Conservation (phyloP, 1,284 basidiomycete species). For the Pyrrhoderma noxium region DNA sequence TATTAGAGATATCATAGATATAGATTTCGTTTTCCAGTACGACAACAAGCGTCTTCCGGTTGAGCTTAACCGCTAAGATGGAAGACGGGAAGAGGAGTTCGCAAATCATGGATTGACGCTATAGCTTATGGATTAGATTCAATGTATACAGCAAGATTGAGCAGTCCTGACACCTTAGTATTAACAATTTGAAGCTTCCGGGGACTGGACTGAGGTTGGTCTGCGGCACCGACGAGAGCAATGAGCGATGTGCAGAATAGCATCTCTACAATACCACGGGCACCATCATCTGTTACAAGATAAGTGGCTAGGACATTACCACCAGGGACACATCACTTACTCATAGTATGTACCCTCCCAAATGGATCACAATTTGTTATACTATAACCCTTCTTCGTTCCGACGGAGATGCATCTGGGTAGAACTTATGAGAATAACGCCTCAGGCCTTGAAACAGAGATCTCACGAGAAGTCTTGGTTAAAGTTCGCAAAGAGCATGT, state of each 20-base stretch:
- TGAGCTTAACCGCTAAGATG: conserved; percentile 93
- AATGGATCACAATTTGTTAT: conserved; percentile 99
- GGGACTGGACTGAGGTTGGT: conserved; percentile 81
- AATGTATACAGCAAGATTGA: no score
- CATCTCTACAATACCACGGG: conserved; percentile 97
- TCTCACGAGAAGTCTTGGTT: conserved; percentile 82
- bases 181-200: conserved; percentile 96
- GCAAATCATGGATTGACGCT: conserved; percentile 99
- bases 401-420: conserved; percentile 82
- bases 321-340: conserved; percentile 37
- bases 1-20: conserved; percentile 98
- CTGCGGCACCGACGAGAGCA: conserved; percentile 90
- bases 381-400: conserved; percentile 92
- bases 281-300: conserved; percentile 66
- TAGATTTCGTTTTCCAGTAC: conserved; percentile 96
- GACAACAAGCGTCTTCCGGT: conserved; percentile 92
- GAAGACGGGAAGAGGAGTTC: conserved; percentile 96
- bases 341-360: conserved; percentile 91
- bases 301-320: neutral
- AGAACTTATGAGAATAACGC: neutral
- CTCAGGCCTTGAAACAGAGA: neutral
- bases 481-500: conserved; percentile 81
- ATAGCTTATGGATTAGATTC: no score
- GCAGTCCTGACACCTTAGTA: conserved; percentile 65
- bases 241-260: conserved; percentile 98